Evolutionary conservation across 192 early-diverging fungal species (phyloP).

Genomic region (Backusella tarrabulga): DNA sequence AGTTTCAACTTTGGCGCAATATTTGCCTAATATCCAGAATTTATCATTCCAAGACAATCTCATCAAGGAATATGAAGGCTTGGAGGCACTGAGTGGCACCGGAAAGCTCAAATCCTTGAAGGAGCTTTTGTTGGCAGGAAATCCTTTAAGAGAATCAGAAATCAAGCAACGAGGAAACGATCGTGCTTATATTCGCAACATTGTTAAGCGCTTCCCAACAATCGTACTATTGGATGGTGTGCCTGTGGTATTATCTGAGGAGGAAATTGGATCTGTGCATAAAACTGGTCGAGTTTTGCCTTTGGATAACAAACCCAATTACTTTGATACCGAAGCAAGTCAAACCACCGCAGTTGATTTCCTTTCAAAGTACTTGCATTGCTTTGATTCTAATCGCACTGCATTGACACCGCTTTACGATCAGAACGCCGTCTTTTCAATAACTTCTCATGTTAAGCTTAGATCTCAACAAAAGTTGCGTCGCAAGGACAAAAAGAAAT

Average conservation of each 20-base stretch:
- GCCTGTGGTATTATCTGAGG: constrained; percentile 6
- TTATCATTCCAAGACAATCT: constrained; percentile 44
- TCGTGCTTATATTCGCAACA: constrained; percentile 22
- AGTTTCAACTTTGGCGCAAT: constrained; percentile 37
- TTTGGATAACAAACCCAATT: constrained; percentile 14
- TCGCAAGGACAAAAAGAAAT: constrained; percentile 24
- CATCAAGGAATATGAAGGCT: constrained; percentile 33
- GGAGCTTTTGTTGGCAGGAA: constrained; percentile 43
- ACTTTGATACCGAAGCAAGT: constrained; percentile 41
- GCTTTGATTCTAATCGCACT: constrained; percentile 38
- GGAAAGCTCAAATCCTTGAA: constrained; percentile 35
- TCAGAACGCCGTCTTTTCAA: constrained; percentile 39
- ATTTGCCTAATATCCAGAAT: constrained; percentile 43
- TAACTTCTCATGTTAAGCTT: constrained; percentile 15
- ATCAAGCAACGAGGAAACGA: constrained; percentile 36
- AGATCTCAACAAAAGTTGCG: neutral
- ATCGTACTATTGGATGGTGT: constrained; percentile 37
- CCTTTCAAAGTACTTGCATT: constrained; percentile 31
- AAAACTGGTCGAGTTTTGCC: constrained; percentile 21
- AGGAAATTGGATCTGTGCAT: neutral
- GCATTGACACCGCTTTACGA: constrained; percentile 36
- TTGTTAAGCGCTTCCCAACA: constrained; percentile 40
- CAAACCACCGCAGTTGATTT: constrained; percentile 36
- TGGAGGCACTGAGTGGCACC: constrained; percentile 37
- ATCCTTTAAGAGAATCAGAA: constrained; percentile 37